Evolutionary conservation across 371 early-diverging fungal genomes (phyloP).

Genomic region (Batkoa obscura): DNA sequence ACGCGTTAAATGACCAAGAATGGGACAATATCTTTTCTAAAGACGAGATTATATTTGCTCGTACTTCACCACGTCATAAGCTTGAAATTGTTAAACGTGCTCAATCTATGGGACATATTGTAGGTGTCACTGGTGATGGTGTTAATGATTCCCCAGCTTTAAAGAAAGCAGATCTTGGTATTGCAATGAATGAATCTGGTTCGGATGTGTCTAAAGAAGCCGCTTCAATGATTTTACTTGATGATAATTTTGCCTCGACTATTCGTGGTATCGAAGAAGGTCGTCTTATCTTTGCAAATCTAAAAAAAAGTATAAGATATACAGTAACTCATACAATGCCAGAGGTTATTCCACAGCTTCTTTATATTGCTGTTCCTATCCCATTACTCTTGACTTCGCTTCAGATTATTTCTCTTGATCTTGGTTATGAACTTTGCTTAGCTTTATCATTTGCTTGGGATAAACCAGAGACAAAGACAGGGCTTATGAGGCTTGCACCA

Average conservation of each 20-base stretch:
- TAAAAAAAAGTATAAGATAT: conserved; percentile 87
- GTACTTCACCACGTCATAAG: conserved; percentile 82
- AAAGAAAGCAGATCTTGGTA: conserved; percentile 91
- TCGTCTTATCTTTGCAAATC: conserved; percentile 80
- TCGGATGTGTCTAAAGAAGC: conserved; percentile 95
- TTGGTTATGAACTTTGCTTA: conserved; percentile 76
- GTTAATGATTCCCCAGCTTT: conserved; percentile 83
- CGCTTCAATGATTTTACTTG: conserved; percentile 88
- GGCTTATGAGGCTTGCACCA: conserved; percentile 74
- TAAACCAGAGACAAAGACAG: conserved; percentile 47
- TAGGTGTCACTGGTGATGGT: conserved; percentile 87
- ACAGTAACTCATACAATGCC: conserved; percentile 75
- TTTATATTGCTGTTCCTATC: conserved; percentile 71
- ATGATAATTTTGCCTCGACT: conserved; percentile 24
- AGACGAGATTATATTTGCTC: conserved; percentile 80
- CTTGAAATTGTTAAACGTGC: conserved; percentile 67
- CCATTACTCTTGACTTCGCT: conserved; percentile 69
- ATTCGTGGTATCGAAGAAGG: conserved; percentile 42
- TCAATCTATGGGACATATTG: conserved; percentile 68
- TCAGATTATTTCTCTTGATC: conserved; percentile 75
- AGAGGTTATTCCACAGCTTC: conserved; percentile 59
- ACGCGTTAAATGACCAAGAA: conserved; percentile 49
- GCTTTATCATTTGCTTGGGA: conserved; percentile 88
- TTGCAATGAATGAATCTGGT: conserved; percentile 91
- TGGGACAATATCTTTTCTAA: conserved; percentile 77